Percentiles rank a stretch among this genome's conserved stretches.
Evolutionary conservation across 768 basidiomycete species (phyloP).

Genomic region (Rickenella mellea): DNA sequence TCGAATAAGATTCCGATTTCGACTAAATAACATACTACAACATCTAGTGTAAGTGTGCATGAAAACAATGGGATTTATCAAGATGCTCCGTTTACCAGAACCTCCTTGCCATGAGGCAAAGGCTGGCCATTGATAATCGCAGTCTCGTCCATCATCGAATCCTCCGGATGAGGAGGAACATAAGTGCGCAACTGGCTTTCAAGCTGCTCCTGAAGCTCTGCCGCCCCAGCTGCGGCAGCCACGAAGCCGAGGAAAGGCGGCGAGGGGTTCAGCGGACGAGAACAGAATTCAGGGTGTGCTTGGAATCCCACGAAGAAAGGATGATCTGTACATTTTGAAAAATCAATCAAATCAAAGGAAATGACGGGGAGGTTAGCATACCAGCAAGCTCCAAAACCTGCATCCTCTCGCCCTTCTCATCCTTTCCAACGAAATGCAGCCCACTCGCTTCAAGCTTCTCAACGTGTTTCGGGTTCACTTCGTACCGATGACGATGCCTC

Average conservation of each 20-base stretch:
- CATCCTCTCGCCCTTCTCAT: constrained; percentile 96
- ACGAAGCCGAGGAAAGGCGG: constrained; percentile 96
- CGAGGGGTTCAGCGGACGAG: constrained; percentile 93
- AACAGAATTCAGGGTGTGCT: constrained; percentile 98
- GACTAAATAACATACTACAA: not conserved
- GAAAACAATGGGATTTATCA: not conserved
- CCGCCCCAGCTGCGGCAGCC: constrained; percentile 56
- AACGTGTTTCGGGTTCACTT: constrained; percentile 88
- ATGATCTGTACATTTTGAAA: constrained; percentile 50
- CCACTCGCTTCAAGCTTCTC: constrained; percentile 61
- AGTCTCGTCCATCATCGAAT: constrained; percentile 61
- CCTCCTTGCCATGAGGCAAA: not conserved
- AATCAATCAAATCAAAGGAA: not conserved
- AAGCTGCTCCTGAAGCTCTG: constrained; percentile 62
- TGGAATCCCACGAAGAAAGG: constrained; percentile 92
- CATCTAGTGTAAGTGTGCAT: not conserved
- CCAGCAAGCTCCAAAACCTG: constrained; percentile 84
- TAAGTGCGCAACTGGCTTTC: constrained; percentile 51
- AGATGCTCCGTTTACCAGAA: not conserved
- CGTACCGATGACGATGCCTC: constrained; percentile 91
- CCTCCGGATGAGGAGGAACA: constrained; percentile 67
- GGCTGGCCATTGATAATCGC: not conserved
- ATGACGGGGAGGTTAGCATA: constrained; percentile 25
- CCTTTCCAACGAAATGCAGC: constrained; percentile 76
- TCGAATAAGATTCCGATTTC: not conserved